Evolutionary conservation across 2,329 filamentous ascomycete genomes (phyloP).

Genomic region (Microsporum audouinii): DNA sequence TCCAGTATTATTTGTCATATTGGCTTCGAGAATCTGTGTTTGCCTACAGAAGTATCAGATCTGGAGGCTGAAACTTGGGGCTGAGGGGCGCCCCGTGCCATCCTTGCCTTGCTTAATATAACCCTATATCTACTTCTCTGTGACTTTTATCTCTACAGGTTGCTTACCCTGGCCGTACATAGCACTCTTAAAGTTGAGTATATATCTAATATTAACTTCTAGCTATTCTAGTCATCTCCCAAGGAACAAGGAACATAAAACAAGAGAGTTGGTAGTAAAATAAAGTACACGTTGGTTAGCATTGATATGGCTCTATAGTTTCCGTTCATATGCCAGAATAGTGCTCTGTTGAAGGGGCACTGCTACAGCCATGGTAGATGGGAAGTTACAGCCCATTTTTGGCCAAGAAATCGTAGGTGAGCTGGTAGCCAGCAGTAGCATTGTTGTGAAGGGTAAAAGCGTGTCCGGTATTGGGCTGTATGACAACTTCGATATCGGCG

Average conservation of each 20-base stretch:
- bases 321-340: background rate
- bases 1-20: background rate
- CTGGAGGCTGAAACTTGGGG: background rate
- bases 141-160: background rate
- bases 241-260: too few relatives aligned
- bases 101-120: background rate
- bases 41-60: background rate
- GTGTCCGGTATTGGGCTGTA: constrained; percentile 31
- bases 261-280: too few relatives aligned
- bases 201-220: background rate
- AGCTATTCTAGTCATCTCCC: background rate
- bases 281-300: too few relatives aligned
- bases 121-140: background rate
- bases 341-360: constrained; percentile 4
- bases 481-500: constrained; percentile 16
- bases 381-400: constrained; percentile 11
- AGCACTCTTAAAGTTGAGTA: too few relatives aligned
- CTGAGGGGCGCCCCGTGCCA: background rate
- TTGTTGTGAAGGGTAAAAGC: constrained; percentile 28
- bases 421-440: constrained; percentile 23
- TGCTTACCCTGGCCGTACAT: background rate
- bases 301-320: too few relatives aligned
- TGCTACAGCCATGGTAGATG: background rate
- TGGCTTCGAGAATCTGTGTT: background rate
- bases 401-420: constrained; percentile 18